Conservation (phyloP, 2,329 filamentous ascomycete species). For the Pyrenophora graminea region DNA sequence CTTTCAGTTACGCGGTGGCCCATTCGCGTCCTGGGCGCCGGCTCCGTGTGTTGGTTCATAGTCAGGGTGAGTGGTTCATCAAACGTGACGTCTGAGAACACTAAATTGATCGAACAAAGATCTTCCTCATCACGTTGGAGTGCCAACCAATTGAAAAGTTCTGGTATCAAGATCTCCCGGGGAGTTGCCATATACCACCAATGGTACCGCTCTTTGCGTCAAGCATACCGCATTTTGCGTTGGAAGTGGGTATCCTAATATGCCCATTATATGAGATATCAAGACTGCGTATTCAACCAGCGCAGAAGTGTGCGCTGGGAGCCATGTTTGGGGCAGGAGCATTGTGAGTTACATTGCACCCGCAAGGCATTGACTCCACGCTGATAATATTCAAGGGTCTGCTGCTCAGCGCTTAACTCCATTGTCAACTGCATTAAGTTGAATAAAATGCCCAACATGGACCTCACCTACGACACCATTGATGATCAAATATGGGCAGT, state of each 20-base stretch:
- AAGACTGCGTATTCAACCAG: conserved; percentile 20
- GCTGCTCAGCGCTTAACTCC: conserved; percentile 23
- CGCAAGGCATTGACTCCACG: background rate
- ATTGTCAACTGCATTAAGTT: conserved; percentile 24
- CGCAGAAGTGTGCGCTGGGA: conserved; percentile 23
- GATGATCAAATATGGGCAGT: conserved; percentile 33
- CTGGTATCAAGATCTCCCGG: conserved; percentile 21
- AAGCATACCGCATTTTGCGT: conserved; percentile 27
- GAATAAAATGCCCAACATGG: conserved; percentile 14
- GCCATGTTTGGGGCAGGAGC: conserved; percentile 28
- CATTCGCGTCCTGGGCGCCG: conserved; percentile 21
- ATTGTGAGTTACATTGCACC: background rate
- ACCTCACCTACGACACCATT: conserved; percentile 28
- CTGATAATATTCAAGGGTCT: conserved; percentile 12
- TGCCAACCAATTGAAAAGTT: conserved; percentile 27
- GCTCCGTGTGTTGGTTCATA: conserved; percentile 22
- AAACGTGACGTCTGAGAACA: background rate
- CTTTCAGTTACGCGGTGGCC: conserved; percentile 24
- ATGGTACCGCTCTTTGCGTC: conserved; percentile 24
- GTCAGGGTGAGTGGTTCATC: conserved; percentile 14
- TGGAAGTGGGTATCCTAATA: conserved; percentile 26
- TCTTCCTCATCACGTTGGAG: conserved; percentile 21
- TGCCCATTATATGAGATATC: conserved; percentile 28
- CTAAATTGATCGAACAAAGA: conserved; percentile 3
- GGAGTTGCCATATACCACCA: conserved; percentile 23